Evolutionary conservation across 495 filamentous ascomycete species (phyloP).

Genomic region (Penicillium goetzii): DNA sequence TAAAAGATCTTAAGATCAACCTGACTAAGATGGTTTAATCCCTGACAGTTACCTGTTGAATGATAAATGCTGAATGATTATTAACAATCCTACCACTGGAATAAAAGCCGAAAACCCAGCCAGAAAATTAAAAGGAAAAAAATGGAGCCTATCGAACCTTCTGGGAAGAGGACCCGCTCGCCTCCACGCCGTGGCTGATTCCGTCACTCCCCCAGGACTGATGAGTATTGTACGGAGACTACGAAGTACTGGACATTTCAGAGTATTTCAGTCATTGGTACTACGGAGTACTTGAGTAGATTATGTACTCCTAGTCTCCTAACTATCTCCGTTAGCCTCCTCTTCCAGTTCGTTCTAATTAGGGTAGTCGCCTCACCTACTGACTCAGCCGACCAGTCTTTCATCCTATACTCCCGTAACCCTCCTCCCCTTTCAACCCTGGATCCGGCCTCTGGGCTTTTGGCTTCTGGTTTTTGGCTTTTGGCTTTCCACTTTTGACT

Average conservation of each 20-base stretch:
- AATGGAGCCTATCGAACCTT: constrained; percentile 28
- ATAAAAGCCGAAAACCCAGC: not conserved
- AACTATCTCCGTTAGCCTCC: constrained; percentile 6
- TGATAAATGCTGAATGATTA: not conserved
- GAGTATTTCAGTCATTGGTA: not conserved
- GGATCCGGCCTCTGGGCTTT: constrained; percentile 14
- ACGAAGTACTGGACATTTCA: not conserved
- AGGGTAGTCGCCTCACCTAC: constrained; percentile 30
- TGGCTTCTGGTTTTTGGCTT: constrained; percentile 4
- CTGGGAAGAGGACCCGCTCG: constrained; percentile 26
- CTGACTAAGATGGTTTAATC: not conserved
- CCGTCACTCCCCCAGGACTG: constrained; percentile 27
- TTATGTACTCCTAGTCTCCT: not conserved
- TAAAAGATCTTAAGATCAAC: not conserved
- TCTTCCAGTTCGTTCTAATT: constrained; percentile 1
- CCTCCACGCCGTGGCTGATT: constrained; percentile 27
- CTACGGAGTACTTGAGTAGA: constrained; percentile 1
- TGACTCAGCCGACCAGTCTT: constrained; percentile 20
- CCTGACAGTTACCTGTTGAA: not conserved
- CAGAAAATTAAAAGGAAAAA: not conserved
- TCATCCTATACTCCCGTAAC: constrained; percentile 17
- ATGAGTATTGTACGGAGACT: not conserved
- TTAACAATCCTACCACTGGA: not conserved
- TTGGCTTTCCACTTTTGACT: constrained; percentile 27
- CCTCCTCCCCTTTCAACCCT: constrained; percentile 23